Conservation (phyloP, 495 filamentous ascomycete genomes). For the Penicillium odoratum region DNA sequence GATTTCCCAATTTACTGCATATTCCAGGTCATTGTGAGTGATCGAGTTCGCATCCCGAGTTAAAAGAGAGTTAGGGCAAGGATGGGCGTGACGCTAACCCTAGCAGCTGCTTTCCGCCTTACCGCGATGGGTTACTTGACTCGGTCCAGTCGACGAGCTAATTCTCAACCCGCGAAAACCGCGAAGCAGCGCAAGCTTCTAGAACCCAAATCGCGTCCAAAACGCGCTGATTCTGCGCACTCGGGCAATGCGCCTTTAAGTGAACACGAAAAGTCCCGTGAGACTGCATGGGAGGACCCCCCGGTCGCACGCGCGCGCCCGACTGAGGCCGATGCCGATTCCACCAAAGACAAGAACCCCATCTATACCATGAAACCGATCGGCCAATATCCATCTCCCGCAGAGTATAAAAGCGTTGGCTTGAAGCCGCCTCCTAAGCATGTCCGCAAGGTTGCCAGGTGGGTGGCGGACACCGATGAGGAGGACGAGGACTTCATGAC, state of each 20-base stretch:
- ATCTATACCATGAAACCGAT: conserved; percentile 27
- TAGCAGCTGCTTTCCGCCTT: conserved; percentile 26
- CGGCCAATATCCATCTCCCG: conserved; percentile 26
- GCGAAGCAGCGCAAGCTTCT: conserved; percentile 18
- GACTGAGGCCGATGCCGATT: conserved; percentile 11
- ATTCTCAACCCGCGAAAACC: conserved; percentile 21
- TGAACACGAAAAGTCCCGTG: not conserved
- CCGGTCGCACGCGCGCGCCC: conserved; percentile 15
- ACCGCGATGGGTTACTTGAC: conserved; percentile 23
- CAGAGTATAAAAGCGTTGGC: conserved; percentile 26
- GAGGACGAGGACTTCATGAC: conserved; percentile 9
- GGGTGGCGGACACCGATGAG: conserved; percentile 6
- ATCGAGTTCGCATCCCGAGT: not conserved
- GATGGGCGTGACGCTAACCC: conserved; percentile 25
- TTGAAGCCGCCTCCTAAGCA: conserved; percentile 17
- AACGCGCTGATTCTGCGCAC: conserved; percentile 14
- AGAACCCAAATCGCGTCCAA: conserved; percentile 16
- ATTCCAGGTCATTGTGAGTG: not conserved
- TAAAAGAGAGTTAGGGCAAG: conserved; percentile 18
- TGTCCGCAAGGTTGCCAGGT: conserved; percentile 5
- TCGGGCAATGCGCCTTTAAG: conserved; percentile 12
- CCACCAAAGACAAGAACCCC: conserved; percentile 9
- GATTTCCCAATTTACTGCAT: not conserved
- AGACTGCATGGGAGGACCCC: conserved; percentile 16
- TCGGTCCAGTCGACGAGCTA: conserved; percentile 16